These are phyloP conservation scores for Akanthomyces muscarius DNA, from an alignment of 2,329 filamentous ascomycete species.

Conservation along the genomic window DNA sequence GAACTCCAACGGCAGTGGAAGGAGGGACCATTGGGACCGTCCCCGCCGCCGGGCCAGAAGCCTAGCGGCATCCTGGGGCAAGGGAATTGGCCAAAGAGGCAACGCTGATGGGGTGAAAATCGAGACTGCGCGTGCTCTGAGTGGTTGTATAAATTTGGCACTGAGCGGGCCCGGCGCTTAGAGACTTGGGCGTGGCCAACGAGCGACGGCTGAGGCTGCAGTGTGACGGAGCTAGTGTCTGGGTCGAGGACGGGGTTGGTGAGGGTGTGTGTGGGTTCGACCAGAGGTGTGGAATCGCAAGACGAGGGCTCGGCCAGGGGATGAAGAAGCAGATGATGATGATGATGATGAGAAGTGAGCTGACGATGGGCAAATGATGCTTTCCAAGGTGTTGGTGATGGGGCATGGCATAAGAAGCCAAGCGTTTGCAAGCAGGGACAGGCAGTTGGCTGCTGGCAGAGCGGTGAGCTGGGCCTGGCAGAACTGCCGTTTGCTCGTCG, in stretches of 20 bases:
- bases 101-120: slow-evolving; percentile 26
- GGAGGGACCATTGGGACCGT: neutral
- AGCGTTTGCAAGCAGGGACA: neutral
- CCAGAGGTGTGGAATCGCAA: neutral
- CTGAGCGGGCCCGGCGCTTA: slow-evolving; percentile 26
- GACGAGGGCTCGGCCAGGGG: neutral
- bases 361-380: neutral
- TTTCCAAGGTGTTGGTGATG: neutral
- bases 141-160: slow-evolving; percentile 29
- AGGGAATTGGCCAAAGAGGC: slow-evolving; percentile 3
- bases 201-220: slow-evolving; percentile 15
- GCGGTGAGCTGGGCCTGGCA: neutral
- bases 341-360: slow-evolving; percentile 2
- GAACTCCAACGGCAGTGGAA: neutral
- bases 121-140: slow-evolving; percentile 20
- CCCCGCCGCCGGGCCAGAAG: neutral
- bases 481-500: neutral
- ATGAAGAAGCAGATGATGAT: neutral
- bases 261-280: neutral
- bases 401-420: neutral
- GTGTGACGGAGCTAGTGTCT: slow-evolving; percentile 18
- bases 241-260: slow-evolving; percentile 8
- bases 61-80: slow-evolving; percentile 7
- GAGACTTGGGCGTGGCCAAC: slow-evolving; percentile 17
- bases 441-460: neutral